Evolutionary conservation across 768 basidiomycete genomes (phyloP).

Genomic region (Kwoniella shandongensis): DNA sequence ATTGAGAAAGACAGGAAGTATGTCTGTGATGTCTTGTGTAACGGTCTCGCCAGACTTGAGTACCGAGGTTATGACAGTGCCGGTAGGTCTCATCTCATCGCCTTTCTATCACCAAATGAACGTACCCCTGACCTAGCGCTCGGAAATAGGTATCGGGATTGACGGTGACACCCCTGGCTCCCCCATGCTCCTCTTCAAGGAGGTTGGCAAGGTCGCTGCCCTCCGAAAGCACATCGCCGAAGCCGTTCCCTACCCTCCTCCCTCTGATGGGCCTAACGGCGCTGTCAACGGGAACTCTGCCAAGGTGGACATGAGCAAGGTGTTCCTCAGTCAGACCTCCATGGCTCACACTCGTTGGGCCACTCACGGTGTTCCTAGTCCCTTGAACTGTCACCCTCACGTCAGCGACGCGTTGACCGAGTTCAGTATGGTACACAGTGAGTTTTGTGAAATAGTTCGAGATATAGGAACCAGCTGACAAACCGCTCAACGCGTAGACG

Average conservation of each 20-base stretch:
- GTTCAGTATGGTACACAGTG: constrained; percentile 88
- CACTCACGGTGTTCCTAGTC: constrained; percentile 87
- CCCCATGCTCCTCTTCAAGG: constrained; percentile 80
- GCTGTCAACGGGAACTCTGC: constrained; percentile 52
- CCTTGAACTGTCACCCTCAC: constrained; percentile 91
- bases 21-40: constrained; percentile 83
- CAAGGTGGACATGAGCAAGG: constrained; percentile 69
- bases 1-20: constrained; percentile 93
- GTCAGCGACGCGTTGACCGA: constrained; percentile 73
- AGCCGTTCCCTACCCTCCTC: constrained; percentile 33
- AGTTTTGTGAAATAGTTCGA: constrained; percentile 10
- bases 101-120: background rate
- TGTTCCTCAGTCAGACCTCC: constrained; percentile 80
- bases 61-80: constrained; percentile 99
- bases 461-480: background rate
- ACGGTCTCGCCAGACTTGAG: constrained; percentile 89
- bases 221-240: constrained; percentile 81
- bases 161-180: constrained; percentile 83
- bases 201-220: constrained; percentile 94
- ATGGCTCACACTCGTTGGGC: constrained; percentile 99
- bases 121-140: background rate
- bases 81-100: constrained; percentile 44
- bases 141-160: constrained; percentile 58
- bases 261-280: constrained; percentile 21
- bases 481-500: constrained; percentile 57